phyloP scores from a whole-genome alignment of 1,284 basidiomycete species.

The Ganoderma resinaceum region DNA sequence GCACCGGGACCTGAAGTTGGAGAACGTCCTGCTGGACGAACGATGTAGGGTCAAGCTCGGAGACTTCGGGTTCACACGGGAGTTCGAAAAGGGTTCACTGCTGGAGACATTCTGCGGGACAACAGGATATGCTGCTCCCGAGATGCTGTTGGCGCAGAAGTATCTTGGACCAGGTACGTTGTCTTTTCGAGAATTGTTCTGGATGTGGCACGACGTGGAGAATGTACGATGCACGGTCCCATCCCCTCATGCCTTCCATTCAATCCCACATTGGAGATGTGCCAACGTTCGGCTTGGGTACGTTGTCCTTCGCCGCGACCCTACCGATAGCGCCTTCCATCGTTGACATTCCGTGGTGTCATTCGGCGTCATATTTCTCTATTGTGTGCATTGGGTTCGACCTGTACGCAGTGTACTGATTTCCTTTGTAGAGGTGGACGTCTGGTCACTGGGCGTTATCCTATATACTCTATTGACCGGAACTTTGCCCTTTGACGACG shows the following conservation, averaged over 20 bases:
- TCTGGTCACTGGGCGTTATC: slow-evolving; percentile 98
- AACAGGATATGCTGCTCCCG: slow-evolving; percentile 94
- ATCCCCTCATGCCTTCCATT: background rate
- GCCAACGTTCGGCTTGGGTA: background rate
- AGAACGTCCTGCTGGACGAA: slow-evolving; percentile 94
- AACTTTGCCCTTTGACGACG: slow-evolving; percentile 96
- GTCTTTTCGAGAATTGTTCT: background rate
- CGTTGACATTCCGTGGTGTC: background rate
- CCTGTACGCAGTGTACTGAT: background rate
- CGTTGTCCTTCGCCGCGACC: background rate
- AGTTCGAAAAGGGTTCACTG: slow-evolving; percentile 84
- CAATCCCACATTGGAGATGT: background rate
- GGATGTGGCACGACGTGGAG: background rate
- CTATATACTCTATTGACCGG: slow-evolving; percentile 95
- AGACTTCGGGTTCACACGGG: slow-evolving; percentile 96
- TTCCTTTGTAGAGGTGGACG: slow-evolving; percentile 80
- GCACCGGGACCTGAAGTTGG: slow-evolving; percentile 95
- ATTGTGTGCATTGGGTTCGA: background rate
- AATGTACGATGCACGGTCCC: background rate
- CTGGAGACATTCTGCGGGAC: slow-evolving; percentile 99
- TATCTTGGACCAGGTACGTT: slow-evolving; percentile 87
- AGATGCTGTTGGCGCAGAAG: slow-evolving; percentile 90
- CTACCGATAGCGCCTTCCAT: background rate
- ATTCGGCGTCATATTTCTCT: background rate
- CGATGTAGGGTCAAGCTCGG: slow-evolving; percentile 89